phyloP scores from a whole-genome alignment of 2,329 filamentous ascomycete genomes.

The Xylaria sp. region DNA sequence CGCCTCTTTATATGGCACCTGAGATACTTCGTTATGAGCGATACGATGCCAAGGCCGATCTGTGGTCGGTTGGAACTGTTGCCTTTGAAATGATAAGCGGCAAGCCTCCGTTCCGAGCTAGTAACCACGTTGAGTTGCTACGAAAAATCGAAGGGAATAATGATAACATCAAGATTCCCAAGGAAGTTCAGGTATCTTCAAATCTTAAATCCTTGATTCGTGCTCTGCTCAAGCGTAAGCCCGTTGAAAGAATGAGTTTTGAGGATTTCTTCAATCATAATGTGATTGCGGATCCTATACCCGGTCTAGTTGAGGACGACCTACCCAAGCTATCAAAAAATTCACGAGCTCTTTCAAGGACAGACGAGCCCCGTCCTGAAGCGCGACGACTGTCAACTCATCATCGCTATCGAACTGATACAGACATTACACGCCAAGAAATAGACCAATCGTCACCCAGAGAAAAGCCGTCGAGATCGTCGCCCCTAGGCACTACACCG shows the following conservation, averaged over 20 bases:
- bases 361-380: slow-evolving; percentile 48
- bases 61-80: slow-evolving; percentile 98
- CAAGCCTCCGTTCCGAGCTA: slow-evolving; percentile 88
- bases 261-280: slow-evolving; percentile 83
- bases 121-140: slow-evolving; percentile 93
- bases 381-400: slow-evolving; percentile 54
- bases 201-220: slow-evolving; percentile 86
- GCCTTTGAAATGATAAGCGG: slow-evolving; percentile 95
- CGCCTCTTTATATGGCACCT: slow-evolving; percentile 97
- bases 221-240: slow-evolving; percentile 83
- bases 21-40: slow-evolving; percentile 97
- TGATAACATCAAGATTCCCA: slow-evolving; percentile 85
- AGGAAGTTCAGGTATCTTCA: slow-evolving; percentile 75
- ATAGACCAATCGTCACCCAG: slow-evolving; percentile 55
- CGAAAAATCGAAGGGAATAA: slow-evolving; percentile 91
- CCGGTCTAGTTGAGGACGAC: slow-evolving; percentile 83
- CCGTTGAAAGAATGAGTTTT: slow-evolving; percentile 86
- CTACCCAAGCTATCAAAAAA: slow-evolving; percentile 59
- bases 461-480: slow-evolving; percentile 56
- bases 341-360: slow-evolving; percentile 47
- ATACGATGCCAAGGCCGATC: slow-evolving; percentile 95
- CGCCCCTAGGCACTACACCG: slow-evolving; percentile 57
- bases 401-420: slow-evolving; percentile 55
- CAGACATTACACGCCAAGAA: slow-evolving; percentile 53
- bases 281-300: slow-evolving; percentile 80